These are phyloP conservation scores for Chalciporus piperatus DNA, from an alignment of 768 basidiomycete genomes.

Conservation along the genomic window DNA sequence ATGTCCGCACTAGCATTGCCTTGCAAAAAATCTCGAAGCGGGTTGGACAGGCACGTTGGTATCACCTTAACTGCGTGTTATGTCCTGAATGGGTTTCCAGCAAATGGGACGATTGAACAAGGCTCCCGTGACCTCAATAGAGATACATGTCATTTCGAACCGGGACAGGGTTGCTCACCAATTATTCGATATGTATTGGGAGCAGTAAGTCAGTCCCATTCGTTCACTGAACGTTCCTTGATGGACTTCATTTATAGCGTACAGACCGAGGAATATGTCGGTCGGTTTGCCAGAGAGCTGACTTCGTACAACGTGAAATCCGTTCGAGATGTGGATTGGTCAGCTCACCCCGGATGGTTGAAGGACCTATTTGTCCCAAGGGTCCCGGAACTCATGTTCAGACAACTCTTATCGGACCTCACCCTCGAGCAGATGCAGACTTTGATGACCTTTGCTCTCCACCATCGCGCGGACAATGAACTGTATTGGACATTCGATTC, in stretches of 20 bases:
- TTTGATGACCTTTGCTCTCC: conserved; percentile 27
- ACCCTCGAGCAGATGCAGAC: conserved; percentile 16
- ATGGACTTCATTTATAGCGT: conserved; percentile 32
- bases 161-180: conserved; percentile 64
- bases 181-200: conserved; percentile 64
- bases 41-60: conserved; percentile 45
- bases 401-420: conserved; percentile 20
- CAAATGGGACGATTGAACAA: conserved; percentile 60
- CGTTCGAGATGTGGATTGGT: conserved; percentile 41
- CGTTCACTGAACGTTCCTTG: background rate
- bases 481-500: conserved; percentile 49
- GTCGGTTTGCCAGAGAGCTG: conserved; percentile 44
- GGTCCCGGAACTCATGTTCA: conserved; percentile 16
- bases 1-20: conserved; percentile 58
- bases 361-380: conserved; percentile 33
- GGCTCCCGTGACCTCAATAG: conserved; percentile 49
- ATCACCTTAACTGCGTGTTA: background rate
- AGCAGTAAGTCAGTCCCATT: conserved; percentile 46
- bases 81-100: conserved; percentile 28
- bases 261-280: conserved; percentile 45
- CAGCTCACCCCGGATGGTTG: conserved; percentile 31
- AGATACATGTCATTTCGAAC: conserved; percentile 69
- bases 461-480: conserved; percentile 55
- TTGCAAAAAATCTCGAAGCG: conserved; percentile 55
- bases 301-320: conserved; percentile 41